Evolutionary conservation across 495 filamentous ascomycete genomes (phyloP), one percentile per base, ranked within the genome.

Genomic region (Entonaema liquescens): DNA sequence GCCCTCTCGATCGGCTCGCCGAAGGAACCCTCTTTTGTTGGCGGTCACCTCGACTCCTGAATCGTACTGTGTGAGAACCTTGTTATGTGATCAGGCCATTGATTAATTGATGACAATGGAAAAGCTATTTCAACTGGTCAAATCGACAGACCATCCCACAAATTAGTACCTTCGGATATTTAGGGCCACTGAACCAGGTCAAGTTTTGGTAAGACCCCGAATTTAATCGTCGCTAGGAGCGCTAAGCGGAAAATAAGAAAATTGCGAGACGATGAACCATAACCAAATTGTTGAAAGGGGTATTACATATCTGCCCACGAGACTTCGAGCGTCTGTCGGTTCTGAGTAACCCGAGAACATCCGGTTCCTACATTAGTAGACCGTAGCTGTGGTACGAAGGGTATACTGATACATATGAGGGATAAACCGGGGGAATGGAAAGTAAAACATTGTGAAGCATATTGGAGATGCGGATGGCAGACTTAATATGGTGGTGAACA

Each of bases 151-250:
- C 61, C 56, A 73, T 73, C 50, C 70, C 65, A 73, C 70, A 68
- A 73, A 64, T 68, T 73, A 49, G 70, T 68, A 68, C 60, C 61
- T 62, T 69, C 70, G 70, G 70, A 47, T 73, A 73, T 73, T 73
- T 72, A 31, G 70, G 60, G 52, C 65, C 65, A 68, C 65, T 69
- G 57, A 66, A 42, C 67, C 65, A 65, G 65, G 56, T 60, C 67
- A 72, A 60, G 23, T 68, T 68, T 36, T 65, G 21, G 42, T 33
- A 68, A 23, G 25, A 68, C 60, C 40, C 65, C 65, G 55, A 68
- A 72, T 68, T 73, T 73, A 68, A 68, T 68, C 57, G 36, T 73
- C 70, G 70, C 65, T 68, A 73, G 68, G 21, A 9, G 70, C 70
- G 70, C 65, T 66, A 65, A 57, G 58, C 35, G 57, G 61, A 65